Percentiles rank a stretch among this genome's conserved stretches.
Conservation (phyloP, 495 filamentous ascomycete genomes). For the Aspergillus wentii region DNA sequence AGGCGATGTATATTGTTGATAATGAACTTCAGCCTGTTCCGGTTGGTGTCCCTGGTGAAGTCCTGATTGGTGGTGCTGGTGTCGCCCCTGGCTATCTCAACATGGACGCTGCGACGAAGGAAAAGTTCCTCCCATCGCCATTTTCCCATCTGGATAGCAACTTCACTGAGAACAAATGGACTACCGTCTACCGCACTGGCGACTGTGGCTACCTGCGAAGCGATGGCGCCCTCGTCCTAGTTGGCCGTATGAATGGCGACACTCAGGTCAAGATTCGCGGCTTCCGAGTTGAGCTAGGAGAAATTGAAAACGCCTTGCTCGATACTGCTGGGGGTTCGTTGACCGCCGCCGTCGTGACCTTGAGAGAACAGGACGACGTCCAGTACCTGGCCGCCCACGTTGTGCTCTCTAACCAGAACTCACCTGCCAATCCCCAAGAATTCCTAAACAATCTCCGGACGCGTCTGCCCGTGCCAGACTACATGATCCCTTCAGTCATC, state of each 20-base stretch:
- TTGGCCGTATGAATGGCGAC: slow-evolving; percentile 36
- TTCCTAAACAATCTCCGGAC: slow-evolving; percentile 17
- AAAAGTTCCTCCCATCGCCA: slow-evolving; percentile 29
- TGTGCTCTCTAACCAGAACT: slow-evolving; percentile 8
- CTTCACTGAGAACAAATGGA: too few relatives aligned
- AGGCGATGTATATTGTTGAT: slow-evolving; percentile 40
- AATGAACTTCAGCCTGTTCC: slow-evolving; percentile 28
- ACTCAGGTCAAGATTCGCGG: slow-evolving; percentile 48
- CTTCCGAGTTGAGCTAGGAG: slow-evolving; percentile 45
- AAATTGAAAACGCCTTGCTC: slow-evolving; percentile 36
- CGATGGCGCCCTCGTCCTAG: slow-evolving; percentile 34
- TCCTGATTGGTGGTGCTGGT: slow-evolving; percentile 36
- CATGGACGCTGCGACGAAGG: slow-evolving; percentile 17
- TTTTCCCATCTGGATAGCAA: slow-evolving; percentile 19
- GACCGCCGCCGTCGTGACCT: slow-evolving; percentile 27
- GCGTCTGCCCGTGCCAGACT: slow-evolving; percentile 25
- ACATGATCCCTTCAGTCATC: slow-evolving; percentile 31
- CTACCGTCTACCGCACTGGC: slow-evolving; percentile 33
- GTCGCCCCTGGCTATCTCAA: slow-evolving; percentile 36
- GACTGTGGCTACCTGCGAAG: slow-evolving; percentile 25
- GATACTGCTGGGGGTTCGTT: slow-evolving; percentile 17
- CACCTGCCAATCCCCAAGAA: slow-evolving; percentile 6
- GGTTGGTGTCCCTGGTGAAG: slow-evolving; percentile 34
- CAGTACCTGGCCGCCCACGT: slow-evolving; percentile 34
- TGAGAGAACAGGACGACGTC: slow-evolving; percentile 6